These are phyloP conservation scores for Neocallimastix lanati DNA, from an alignment of 192 early-diverging fungal species.

Conservation along the genomic window DNA sequence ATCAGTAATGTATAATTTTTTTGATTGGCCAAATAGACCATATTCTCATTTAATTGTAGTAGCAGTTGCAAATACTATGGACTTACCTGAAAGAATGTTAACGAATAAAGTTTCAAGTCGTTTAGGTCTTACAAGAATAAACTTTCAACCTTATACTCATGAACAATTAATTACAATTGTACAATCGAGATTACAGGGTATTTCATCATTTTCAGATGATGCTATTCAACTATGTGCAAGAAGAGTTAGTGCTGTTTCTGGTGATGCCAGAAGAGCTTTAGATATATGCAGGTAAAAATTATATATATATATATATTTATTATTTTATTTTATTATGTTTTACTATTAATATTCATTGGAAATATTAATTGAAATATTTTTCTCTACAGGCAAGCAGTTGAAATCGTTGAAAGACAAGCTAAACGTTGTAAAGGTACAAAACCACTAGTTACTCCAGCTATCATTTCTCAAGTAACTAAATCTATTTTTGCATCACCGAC, in stretches of 20 bases:
- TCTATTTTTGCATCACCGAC: conserved; percentile 72
- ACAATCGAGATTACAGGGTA: conserved; percentile 51
- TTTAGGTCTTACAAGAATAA: conserved; percentile 71
- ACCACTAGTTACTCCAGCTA: conserved; percentile 37
- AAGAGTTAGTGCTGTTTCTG: conserved; percentile 87
- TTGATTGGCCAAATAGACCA: conserved; percentile 83
- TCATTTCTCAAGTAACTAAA: conserved; percentile 60
- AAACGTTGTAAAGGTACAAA: conserved; percentile 6
- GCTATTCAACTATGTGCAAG: conserved; percentile 87
- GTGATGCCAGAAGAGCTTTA: conserved; percentile 84
- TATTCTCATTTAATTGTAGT: conserved; percentile 75
- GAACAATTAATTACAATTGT: conserved; percentile 75
- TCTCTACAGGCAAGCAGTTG: conserved; percentile 7
- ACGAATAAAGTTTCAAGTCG: conserved; percentile 77
- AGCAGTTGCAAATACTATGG: conserved; percentile 97
- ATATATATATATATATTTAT: conserved; percentile 1
- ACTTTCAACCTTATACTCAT: conserved; percentile 82
- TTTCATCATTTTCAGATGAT: conserved; percentile 49
- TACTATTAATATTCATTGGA: conserved; percentile 11
- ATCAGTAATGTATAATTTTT: conserved; percentile 92
- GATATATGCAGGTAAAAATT: conserved; percentile 67
- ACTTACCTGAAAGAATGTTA: conserved; percentile 81
- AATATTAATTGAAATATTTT: background rate
- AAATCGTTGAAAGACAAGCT: conserved; percentile 7
- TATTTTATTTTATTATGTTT: background rate